Evolutionary conservation across 306 rosid species (phyloP).

Genomic region (Lathyrus sativus): DNA sequence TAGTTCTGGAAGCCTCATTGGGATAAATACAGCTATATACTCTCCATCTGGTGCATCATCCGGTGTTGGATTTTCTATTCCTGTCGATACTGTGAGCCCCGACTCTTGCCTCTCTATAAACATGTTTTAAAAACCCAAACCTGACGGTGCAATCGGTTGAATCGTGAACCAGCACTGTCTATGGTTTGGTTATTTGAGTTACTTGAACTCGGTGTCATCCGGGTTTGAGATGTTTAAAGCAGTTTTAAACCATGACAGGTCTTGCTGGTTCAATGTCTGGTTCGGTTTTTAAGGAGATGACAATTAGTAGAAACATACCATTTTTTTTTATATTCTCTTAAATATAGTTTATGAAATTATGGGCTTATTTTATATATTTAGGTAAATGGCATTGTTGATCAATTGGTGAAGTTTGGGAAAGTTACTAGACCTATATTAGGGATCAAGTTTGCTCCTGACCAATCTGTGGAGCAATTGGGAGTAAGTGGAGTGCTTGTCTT

Average conservation of each 20-base stretch:
- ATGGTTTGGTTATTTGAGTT: background rate
- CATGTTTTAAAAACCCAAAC: background rate
- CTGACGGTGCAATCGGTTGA: background rate
- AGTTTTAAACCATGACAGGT: background rate
- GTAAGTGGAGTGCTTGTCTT: constrained; percentile 95
- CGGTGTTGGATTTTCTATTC: constrained; percentile 98
- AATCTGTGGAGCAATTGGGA: constrained; percentile 94
- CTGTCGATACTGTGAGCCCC: constrained; percentile 89
- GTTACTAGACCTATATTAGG: constrained; percentile 98
- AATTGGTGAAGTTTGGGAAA: constrained; percentile 90
- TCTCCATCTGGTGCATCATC: constrained; percentile 98
- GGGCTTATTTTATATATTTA: constrained; percentile 39
- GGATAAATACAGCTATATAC: constrained; percentile 95
- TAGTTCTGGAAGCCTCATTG: constrained; percentile 93
- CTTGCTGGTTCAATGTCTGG: background rate
- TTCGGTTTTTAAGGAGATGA: constrained; percentile 1
- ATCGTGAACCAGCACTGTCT: background rate
- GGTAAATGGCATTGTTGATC: constrained; percentile 97
- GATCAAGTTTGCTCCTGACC: constrained; percentile 98
- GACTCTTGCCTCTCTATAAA: constrained; percentile 4
- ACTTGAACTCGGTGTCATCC: background rate
- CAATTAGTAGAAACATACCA: background rate
- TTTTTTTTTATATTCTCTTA: constrained; percentile 9
- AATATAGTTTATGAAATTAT: constrained; percentile 10
- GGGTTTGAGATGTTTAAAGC: background rate